phyloP scores from a whole-genome alignment of 192 early-diverging fungal species.

The Gigaspora rosea region DNA sequence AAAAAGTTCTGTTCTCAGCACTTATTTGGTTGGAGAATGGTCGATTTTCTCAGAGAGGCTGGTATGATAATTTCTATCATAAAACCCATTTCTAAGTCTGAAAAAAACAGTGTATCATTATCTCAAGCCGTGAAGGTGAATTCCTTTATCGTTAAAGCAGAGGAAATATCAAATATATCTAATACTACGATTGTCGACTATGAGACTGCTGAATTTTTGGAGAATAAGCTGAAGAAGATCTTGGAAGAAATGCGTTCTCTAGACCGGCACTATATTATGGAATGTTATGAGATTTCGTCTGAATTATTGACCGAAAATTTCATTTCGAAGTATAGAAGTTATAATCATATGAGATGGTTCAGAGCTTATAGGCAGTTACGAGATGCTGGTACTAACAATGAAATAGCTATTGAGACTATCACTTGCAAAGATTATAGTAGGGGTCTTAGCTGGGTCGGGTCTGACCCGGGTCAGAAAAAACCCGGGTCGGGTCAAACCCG shows the following conservation, averaged over 20 bases:
- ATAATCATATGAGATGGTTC: background rate
- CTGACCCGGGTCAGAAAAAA: no score
- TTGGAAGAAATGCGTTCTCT: constrained; percentile 11
- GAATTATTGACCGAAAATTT: constrained; percentile 3
- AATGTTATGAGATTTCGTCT: constrained; percentile 16
- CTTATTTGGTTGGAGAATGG: no score
- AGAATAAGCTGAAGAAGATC: background rate
- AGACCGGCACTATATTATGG: constrained; percentile 9
- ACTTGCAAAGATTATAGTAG: constrained; percentile 5
- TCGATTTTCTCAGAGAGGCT: no score
- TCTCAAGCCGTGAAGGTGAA: constrained; percentile 1
- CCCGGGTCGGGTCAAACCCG: no score
- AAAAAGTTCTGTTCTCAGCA: no score
- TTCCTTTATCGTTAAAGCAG: constrained; percentile 18
- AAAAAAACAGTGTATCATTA: background rate
- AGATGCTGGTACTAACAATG: constrained; percentile 22
- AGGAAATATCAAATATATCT: constrained; percentile 13
- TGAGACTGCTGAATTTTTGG: constrained; percentile 10
- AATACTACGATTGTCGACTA: constrained; percentile 1
- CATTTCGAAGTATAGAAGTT: background rate
- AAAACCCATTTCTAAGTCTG: constrained; percentile 14
- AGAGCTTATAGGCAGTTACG: constrained; percentile 13
- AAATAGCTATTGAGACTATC: constrained; percentile 6
- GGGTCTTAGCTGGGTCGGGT: no score
- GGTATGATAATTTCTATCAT: background rate